phyloP scores from a whole-genome alignment of 2,329 filamentous ascomycete genomes.

The Arthrocladium fulminans region DNA sequence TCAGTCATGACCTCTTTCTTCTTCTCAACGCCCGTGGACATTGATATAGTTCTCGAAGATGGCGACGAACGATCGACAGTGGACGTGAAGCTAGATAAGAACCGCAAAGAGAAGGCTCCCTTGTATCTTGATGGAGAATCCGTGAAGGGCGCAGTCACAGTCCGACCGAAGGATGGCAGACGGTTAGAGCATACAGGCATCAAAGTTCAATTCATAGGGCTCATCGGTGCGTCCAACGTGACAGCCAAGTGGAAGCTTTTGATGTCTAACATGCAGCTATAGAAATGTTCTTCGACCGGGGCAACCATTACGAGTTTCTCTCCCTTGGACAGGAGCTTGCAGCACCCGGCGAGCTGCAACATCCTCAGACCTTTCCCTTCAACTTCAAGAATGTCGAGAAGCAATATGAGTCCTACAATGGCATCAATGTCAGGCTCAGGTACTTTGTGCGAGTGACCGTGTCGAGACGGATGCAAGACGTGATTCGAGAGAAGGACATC shows the following conservation, averaged over 20 bases:
- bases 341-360: conserved; percentile 92
- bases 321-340: conserved; percentile 94
- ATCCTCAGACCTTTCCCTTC: conserved; percentile 97
- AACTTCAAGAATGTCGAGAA: conserved; percentile 99
- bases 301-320: conserved; percentile 98
- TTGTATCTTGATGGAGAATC: conserved; percentile 98
- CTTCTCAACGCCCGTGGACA: conserved; percentile 96
- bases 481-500: conserved; percentile 97
- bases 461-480: conserved; percentile 91
- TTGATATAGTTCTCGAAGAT: conserved; percentile 95
- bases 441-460: conserved; percentile 98
- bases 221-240: conserved; percentile 60
- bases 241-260: conserved; percentile 1
- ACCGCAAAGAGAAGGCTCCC: conserved; percentile 89
- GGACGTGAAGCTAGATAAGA: conserved; percentile 97
- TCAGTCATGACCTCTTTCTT: conserved; percentile 85
- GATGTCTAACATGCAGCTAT: conserved; percentile 10
- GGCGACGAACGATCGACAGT: conserved; percentile 89
- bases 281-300: conserved; percentile 99
- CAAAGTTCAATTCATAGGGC: conserved; percentile 99
- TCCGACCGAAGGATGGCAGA: conserved; percentile 96
- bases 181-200: conserved; percentile 95
- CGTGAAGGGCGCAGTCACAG: conserved; percentile 89
- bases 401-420: conserved; percentile 99
- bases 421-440: conserved; percentile 97